Evolutionary conservation across 371 early-diverging fungal species (phyloP).

Genomic region (Mucor velutinosus): DNA sequence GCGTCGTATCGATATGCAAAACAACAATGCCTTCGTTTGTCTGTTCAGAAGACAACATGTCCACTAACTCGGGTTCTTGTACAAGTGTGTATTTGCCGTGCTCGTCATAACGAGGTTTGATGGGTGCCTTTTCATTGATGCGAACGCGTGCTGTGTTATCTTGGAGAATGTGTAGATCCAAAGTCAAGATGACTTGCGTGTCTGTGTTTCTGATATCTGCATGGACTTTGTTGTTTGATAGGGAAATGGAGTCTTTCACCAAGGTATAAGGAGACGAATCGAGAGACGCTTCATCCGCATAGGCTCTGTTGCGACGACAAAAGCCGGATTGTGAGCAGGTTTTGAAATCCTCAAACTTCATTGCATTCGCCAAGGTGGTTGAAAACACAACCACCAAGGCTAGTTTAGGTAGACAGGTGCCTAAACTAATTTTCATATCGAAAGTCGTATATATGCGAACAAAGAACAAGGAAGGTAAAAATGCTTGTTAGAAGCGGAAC

Average conservation of each 20-base stretch:
- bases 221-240: conserved; percentile 50
- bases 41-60: conserved; percentile 23
- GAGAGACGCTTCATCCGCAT: conserved; percentile 62
- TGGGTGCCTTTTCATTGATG: conserved; percentile 69
- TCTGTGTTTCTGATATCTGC: conserved; percentile 64
- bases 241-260: conserved; percentile 47
- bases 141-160: conserved; percentile 70
- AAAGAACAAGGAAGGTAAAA: background rate
- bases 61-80: conserved; percentile 35
- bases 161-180: conserved; percentile 56
- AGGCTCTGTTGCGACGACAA: conserved; percentile 88
- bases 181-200: conserved; percentile 45
- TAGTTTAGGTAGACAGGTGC: conserved; percentile 12
- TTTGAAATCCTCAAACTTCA: conserved; percentile 85
- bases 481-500: background rate
- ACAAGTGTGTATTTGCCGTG: conserved; percentile 63
- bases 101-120: conserved; percentile 73
- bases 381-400: conserved; percentile 10
- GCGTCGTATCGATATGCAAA: conserved; percentile 25
- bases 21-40: conserved; percentile 22
- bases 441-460: background rate
- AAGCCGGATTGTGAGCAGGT: conserved; percentile 88
- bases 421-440: conserved; percentile 15
- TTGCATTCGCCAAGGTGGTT: conserved; percentile 17
- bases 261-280: conserved; percentile 67